These are phyloP conservation scores for Cordyceps cateniannulata DNA, from an alignment of 2,329 filamentous ascomycete genomes.

Conservation along the genomic window DNA sequence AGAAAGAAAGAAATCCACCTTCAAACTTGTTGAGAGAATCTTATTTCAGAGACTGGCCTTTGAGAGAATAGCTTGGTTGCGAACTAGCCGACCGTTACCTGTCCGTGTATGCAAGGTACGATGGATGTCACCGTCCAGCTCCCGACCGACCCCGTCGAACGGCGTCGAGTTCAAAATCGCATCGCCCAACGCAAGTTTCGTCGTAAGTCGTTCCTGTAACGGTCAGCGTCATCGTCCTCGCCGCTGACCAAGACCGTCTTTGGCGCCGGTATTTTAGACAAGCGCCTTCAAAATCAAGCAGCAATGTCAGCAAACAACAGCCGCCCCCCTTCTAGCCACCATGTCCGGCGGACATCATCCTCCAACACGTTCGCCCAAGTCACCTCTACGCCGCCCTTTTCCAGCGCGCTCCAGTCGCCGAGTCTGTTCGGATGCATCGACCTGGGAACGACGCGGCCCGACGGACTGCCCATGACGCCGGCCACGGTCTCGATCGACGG, in stretches of 20 bases:
- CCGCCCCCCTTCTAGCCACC: neutral
- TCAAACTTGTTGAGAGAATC: neutral
- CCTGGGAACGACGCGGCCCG: neutral
- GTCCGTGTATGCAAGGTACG: neutral
- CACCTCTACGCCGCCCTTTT: neutral
- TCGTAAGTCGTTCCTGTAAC: neutral
- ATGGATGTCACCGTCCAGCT: constrained; percentile 4
- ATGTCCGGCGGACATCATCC: neutral
- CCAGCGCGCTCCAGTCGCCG: neutral
- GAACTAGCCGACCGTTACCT: too few relatives aligned
- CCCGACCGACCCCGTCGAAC: neutral
- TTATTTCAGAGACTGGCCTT: neutral
- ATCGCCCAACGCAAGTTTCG: constrained; percentile 3
- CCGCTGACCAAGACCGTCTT: neutral
- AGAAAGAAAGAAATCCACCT: neutral
- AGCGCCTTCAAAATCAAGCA: neutral
- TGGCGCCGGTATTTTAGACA: neutral
- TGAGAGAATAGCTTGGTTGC: too few relatives aligned
- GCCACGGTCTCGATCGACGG: neutral
- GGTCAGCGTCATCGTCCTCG: neutral
- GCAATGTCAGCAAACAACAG: neutral
- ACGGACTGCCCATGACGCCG: neutral
- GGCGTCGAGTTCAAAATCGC: neutral
- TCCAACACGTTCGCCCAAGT: neutral
- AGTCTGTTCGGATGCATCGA: neutral